Conservation (phyloP, 148 eudicot genomes). For the Limonium bicolor region DNA sequence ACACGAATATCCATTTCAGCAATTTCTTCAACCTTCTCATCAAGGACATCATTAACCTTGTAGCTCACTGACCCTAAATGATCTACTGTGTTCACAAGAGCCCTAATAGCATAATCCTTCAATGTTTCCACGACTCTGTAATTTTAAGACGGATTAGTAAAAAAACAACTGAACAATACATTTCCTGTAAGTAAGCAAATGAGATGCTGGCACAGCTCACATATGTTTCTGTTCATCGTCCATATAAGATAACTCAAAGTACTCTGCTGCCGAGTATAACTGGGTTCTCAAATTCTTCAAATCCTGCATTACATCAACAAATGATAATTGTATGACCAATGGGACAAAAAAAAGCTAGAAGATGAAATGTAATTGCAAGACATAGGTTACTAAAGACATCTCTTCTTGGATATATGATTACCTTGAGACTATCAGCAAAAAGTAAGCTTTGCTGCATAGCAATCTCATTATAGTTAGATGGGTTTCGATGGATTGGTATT, state of each 20-base stretch:
- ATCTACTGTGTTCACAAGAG: slow-evolving; percentile 85
- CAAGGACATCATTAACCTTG: slow-evolving; percentile 68
- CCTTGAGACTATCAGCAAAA: slow-evolving; percentile 88
- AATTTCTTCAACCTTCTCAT: slow-evolving; percentile 77
- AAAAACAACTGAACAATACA: too few relatives aligned
- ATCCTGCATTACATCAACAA: slow-evolving; percentile 40
- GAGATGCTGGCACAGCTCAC: slow-evolving; percentile 29
- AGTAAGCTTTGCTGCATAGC: slow-evolving; percentile 82
- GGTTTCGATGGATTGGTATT: slow-evolving; percentile 26
- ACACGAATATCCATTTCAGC: slow-evolving; percentile 57
- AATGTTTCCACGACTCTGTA: slow-evolving; percentile 77
- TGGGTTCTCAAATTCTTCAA: slow-evolving; percentile 79
- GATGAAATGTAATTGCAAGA: background rate
- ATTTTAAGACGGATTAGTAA: slow-evolving; percentile 6
- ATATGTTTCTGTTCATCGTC: slow-evolving; percentile 71
- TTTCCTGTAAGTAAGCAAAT: slow-evolving; percentile 1
- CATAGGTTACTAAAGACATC: too few relatives aligned
- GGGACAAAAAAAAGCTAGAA: background rate
- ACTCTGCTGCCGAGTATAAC: slow-evolving; percentile 89
- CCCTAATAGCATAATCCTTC: slow-evolving; percentile 78
- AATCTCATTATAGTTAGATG: slow-evolving; percentile 60
- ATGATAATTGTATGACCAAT: background rate
- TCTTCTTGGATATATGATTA: slow-evolving; percentile 11
- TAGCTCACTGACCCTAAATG: slow-evolving; percentile 86
- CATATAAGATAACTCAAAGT: slow-evolving; percentile 64